Base-by-base conservation (phyloP, 2,329 filamentous ascomycete genomes). In the Colletotrichum tabaci region DNA sequence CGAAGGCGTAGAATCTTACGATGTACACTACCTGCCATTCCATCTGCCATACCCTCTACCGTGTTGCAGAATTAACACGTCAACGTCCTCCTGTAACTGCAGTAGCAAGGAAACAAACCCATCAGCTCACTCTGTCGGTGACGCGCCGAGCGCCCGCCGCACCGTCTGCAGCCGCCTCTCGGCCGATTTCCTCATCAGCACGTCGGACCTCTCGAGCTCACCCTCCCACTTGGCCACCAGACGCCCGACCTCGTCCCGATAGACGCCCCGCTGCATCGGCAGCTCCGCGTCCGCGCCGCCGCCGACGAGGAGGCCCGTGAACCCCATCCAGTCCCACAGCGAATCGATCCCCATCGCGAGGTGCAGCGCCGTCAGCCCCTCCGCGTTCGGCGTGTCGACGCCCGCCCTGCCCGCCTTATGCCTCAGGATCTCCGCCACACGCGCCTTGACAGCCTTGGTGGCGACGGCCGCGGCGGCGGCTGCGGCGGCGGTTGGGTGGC, bases 281-380 rank as follows among this genome's bases (percentile, higher is more conserved):
- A 61, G 21, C 10, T 15, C 6, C 16, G 46, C 18, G 2, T 30
- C 42, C 10, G 57, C 57, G 1, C 18, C 1, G 26, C 30, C 57
- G 57, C 44, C 40, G 2, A 47, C 16, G 2, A 61, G 2, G 1
- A 61, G 42, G 0, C 26, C 40, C 15, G 44, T 61, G 12, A 47
- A 61, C 15, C 23, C 40, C 18, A 30, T 46, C 57, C 57, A 61
- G 12, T 61, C 23, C 23, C 44, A 18, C n/a, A 61, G 21, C n/a
- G 13, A 16, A 30, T 61, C 57, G 44, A 61, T 61, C 0, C 57
- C 57, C 0, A 61, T 40, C 0, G 0, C 57, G 40, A 61, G 42
- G 10, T 61, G 57, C 21, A 1, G 47, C 15, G 40, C 21, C 21
- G 57, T 61, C n/a, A 49, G 15, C 9, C 42, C 26, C 12, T 61